phyloP scores from a whole-genome alignment of 805 yeast genomes.

The Kockiozyma suomiensis region DNA sequence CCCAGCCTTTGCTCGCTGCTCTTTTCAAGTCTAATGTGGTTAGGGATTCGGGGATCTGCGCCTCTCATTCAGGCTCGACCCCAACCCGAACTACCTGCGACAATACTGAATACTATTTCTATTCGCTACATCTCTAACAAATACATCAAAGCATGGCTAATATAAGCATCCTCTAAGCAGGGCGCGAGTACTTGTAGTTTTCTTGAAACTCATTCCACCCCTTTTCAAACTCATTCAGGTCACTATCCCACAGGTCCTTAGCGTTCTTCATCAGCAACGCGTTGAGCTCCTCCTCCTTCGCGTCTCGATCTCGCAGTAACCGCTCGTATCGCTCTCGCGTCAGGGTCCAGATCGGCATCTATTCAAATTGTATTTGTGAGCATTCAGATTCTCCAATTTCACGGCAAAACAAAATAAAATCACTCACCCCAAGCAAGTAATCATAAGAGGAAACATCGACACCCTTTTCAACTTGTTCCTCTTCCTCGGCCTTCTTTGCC shows the following conservation, averaged over 20 bases:
- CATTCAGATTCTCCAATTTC: background rate
- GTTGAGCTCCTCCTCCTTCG: slow-evolving; percentile 70
- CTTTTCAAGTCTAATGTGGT: too few species aligned
- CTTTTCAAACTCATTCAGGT: slow-evolving; percentile 70
- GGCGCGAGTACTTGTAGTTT: slow-evolving; percentile 33
- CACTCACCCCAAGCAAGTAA: slow-evolving; percentile 65
- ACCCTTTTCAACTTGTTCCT: slow-evolving; percentile 40
- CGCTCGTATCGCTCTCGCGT: slow-evolving; percentile 87
- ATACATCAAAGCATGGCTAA: background rate
- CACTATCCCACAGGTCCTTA: slow-evolving; percentile 85
- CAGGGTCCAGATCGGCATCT: slow-evolving; percentile 89
- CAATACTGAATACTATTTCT: too few species aligned
- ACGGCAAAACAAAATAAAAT: background rate
- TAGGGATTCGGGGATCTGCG: slow-evolving; percentile 2
- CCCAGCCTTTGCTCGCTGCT: background rate
- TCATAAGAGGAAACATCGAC: slow-evolving; percentile 56
- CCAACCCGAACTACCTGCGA: too few species aligned
- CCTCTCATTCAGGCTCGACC: too few species aligned
- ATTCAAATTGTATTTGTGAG: background rate
- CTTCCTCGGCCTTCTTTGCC: slow-evolving; percentile 44
- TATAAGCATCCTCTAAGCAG: background rate
- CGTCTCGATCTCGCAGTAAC: slow-evolving; percentile 70
- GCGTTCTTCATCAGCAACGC: slow-evolving; percentile 67
- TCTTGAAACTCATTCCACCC: slow-evolving; percentile 70
- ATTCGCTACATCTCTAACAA: background rate